These are phyloP conservation scores for Cercospora sojina DNA, from an alignment of 2,329 filamentous ascomycete genomes.

Conservation along the genomic window DNA sequence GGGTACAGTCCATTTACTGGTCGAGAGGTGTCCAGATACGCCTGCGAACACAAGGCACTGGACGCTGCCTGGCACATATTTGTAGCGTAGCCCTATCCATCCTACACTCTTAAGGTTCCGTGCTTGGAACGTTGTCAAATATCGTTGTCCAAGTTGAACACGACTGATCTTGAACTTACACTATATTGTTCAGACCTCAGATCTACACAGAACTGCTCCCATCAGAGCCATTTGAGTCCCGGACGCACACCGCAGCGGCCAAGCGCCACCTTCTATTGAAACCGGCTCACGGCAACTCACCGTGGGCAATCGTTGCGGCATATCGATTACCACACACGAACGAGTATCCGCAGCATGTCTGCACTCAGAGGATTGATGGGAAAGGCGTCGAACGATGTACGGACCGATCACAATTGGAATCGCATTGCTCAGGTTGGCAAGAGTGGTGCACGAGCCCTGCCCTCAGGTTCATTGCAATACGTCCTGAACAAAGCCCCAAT, in stretches of 20 bases:
- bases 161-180: not conserved
- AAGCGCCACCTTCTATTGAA: too few relatives aligned
- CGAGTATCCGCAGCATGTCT: not conserved
- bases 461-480: constrained; percentile 57
- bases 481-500: constrained; percentile 61
- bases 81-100: not conserved
- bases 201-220: not conserved
- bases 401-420: constrained; percentile 32
- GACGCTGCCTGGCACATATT: not conserved
- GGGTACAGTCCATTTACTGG: not conserved
- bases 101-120: not conserved
- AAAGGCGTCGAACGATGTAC: constrained; percentile 22
- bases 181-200: not conserved
- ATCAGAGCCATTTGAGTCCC: not conserved
- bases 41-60: not conserved
- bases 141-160: not conserved
- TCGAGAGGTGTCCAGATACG: not conserved
- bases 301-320: not conserved
- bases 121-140: not conserved
- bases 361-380: constrained; percentile 12
- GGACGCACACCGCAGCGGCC: not conserved
- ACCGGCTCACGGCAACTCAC: not conserved
- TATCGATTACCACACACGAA: too few relatives aligned
- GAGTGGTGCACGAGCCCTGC: constrained; percentile 45
- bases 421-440: constrained; percentile 34